phyloP scores from a whole-genome alignment of 179 eudicot genomes.

The Beta lomatogona region DNA sequence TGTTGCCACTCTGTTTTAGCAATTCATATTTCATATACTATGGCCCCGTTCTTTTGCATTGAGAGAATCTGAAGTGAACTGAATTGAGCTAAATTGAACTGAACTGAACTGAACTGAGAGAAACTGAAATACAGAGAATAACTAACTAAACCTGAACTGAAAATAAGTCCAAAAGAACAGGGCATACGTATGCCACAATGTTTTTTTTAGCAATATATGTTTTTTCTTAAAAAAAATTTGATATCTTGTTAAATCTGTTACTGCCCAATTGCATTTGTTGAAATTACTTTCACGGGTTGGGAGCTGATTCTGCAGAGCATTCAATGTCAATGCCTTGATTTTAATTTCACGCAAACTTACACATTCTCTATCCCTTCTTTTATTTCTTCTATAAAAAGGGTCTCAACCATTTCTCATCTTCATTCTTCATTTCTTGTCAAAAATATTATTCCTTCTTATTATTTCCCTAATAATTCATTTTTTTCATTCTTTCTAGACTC shows the following conservation, averaged over 20 bases:
- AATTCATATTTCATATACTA: neutral
- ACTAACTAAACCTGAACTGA: no score
- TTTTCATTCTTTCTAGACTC: no score
- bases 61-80: no score
- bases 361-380: neutral
- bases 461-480: neutral
- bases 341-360: neutral
- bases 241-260: neutral
- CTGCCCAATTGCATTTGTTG: conserved; percentile 31
- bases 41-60: no score
- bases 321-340: conserved; percentile 24
- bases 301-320: conserved; percentile 23
- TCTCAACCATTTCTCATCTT: neutral
- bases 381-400: neutral
- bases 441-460: neutral
- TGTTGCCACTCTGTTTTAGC: neutral
- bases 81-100: no score
- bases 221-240: no score
- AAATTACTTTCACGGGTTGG: conserved; percentile 28
- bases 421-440: neutral
- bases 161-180: no score
- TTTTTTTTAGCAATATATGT: no score
- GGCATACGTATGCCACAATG: no score
- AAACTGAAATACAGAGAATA: no score
- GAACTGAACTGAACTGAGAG: no score